Evolutionary conservation across 805 yeast genomes (phyloP), one percentile per base, ranked within the genome.

Genomic region (Metschnikowia koreensis): DNA sequence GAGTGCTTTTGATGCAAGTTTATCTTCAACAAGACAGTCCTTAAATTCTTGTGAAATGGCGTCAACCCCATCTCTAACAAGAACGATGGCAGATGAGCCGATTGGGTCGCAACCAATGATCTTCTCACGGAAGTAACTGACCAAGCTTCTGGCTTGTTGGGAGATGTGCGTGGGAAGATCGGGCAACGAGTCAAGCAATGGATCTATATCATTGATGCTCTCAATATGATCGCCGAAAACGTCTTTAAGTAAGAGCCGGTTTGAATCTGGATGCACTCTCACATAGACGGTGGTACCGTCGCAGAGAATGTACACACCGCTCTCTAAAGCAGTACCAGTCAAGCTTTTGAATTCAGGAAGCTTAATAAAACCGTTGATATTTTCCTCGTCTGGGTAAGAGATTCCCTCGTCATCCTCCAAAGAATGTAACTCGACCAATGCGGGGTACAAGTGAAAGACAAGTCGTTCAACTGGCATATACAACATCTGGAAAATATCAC

Each of bases 231-330:
- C 71, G 0, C 93, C 96, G 61, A 93, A 84, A 50, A 94, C 68
- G 66, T 92, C 97, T 56, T 80, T 75, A 36, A 92, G 61, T 26
- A 94, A 73, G 52, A 82, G 67, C 9, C 86, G 82, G 58, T 86
- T 83, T 0, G 88, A 87, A 41, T 81, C 79, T 16, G 81, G 81
- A 66, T 87, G 89, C 40, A 92, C 71, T 83, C 88, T 86, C 37
- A 92, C 71, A 47, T 74, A 75, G 3, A 84, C 73, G 12, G 69
- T 62, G 22, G 71, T 73, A 16, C 96, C 93, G 60, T 89, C 82
- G 71, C 87, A 91, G 17, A 87, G 68, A 44, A 94, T 64, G 66
- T 87, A 90, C 8, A 88, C 91, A 7, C 96, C 96, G 41, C 90
- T 89, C 48, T 79, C 74, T 53, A 82, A 70, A 48, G 81, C 61